phyloP scores from a whole-genome alignment of 345 rosid species.

The Brassica cretica region DNA sequence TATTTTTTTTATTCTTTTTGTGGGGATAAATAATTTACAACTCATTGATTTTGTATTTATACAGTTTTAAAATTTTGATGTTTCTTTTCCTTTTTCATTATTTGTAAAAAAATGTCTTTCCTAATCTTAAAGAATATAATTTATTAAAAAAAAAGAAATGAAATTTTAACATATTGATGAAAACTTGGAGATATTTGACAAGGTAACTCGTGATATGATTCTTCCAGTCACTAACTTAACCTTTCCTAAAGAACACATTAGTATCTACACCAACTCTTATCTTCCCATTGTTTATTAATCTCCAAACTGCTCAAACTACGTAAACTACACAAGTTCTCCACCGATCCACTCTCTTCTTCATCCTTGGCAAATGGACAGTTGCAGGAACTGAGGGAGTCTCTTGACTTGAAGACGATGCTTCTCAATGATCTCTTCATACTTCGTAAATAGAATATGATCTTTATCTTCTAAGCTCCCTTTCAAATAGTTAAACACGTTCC shows the following conservation, averaged over 20 bases:
- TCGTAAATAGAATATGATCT: slow-evolving; percentile 47
- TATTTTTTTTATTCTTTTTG: too few relatives aligned
- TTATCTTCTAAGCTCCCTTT: slow-evolving; percentile 48
- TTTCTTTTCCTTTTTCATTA: too few relatives aligned
- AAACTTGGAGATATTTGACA: too few relatives aligned
- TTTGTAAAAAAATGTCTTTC: too few relatives aligned
- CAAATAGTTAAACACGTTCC: slow-evolving; percentile 60
- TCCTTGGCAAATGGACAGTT: slow-evolving; percentile 46
- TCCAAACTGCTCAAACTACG: slow-evolving; percentile 30
- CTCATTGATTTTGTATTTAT: too few relatives aligned
- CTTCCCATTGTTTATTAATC: slow-evolving; percentile 34
- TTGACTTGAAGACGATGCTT: slow-evolving; percentile 34
- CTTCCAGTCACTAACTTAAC: slow-evolving; percentile 46
- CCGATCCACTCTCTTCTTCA: slow-evolving; percentile 39
- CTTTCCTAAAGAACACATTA: slow-evolving; percentile 44
- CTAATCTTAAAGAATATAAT: too few relatives aligned
- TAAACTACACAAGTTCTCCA: slow-evolving; percentile 51
- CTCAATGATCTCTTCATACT: slow-evolving; percentile 28
- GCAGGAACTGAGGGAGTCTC: slow-evolving; percentile 47
- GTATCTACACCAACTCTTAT: slow-evolving; percentile 34
- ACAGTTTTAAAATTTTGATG: too few relatives aligned
- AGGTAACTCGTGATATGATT: too few relatives aligned
- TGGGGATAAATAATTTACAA: too few relatives aligned
- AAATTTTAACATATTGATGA: too few relatives aligned
- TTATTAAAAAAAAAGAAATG: too few relatives aligned